Percentiles rank a stretch among this genome's conserved stretches.
Conservation (phyloP, 495 filamentous ascomycete genomes). For the Staphylotrichum tortipilum region DNA sequence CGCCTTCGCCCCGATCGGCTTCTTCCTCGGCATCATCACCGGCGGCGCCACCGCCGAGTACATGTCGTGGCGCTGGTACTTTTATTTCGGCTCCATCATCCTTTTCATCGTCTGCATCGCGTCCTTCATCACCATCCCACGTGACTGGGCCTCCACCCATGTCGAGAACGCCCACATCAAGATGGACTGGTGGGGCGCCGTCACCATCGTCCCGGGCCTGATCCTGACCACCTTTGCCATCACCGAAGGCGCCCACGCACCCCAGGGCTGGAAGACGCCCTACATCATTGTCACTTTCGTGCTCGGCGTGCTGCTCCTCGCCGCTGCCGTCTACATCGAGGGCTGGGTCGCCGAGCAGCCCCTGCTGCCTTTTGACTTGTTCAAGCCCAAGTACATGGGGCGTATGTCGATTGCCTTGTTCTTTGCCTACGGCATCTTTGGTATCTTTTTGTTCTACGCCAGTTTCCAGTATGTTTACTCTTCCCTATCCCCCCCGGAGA, state of each 20-base stretch:
- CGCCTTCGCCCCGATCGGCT: conserved; percentile 66
- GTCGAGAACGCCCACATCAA: conserved; percentile 30
- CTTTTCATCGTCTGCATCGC: conserved; percentile 38
- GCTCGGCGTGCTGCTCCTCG: conserved; percentile 49
- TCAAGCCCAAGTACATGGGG: conserved; percentile 63
- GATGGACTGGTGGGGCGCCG: conserved; percentile 51
- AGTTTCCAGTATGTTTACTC: conserved; percentile 62
- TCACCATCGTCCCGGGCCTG: conserved; percentile 55
- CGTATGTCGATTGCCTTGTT: conserved; percentile 60
- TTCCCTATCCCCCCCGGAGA: conserved; percentile 4
- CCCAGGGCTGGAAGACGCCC: conserved; percentile 61
- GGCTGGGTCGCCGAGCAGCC: conserved; percentile 66
- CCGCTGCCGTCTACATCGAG: conserved; percentile 60
- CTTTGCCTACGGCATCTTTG: conserved; percentile 66
- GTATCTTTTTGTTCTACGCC: conserved; percentile 69
- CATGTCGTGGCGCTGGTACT: conserved; percentile 67
- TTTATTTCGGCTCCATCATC: conserved; percentile 60
- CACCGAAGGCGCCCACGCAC: conserved; percentile 63
- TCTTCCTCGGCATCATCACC: conserved; percentile 75
- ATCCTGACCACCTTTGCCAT: conserved; percentile 71
- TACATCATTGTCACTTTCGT: conserved; percentile 59
- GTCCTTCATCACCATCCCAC: conserved; percentile 59
- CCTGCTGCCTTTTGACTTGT: conserved; percentile 66
- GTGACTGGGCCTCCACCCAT: conserved; percentile 44
- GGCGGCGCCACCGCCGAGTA: conserved; percentile 61